Base-by-base conservation (phyloP, 2,329 filamentous ascomycete species). In the Fusarium fujikuroi region DNA sequence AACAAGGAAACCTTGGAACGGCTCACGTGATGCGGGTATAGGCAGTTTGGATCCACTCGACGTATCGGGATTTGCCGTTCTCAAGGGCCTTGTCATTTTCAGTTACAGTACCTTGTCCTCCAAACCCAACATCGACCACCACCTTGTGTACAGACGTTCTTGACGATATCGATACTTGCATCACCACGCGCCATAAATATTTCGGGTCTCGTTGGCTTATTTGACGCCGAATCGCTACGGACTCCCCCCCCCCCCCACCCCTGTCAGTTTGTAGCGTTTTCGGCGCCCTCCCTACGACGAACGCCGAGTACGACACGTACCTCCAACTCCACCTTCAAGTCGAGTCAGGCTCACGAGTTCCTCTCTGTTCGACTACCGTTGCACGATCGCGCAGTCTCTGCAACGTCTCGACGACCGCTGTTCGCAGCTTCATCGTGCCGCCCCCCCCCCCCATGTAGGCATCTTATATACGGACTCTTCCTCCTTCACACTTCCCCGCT, bases 381-480 rank as follows among this genome's bases (percentile, higher is more conserved):
- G 64, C 64, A 74, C 66, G 64, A 70, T 76, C 71, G 77, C 75
- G 73, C 63, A 59, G 50, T 56, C 63, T 75, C 64, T 66, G 66
- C 64, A 44, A 52, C 58, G 57, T 60, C 58, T 30, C 70, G 46
- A 63, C 76, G 66, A 43, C 58, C 59, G 50, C 30, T 69, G 68
- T 54, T 70, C 53, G 62, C 63, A 69, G 54, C 67, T 66, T 65
- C 59, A 49, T 42, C 57, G 47, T 44, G 61, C 58, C 53, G 70
- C 72, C 74, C 68, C 74, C 78, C 72, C 74, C 68, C 74, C 78
- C 70, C 81, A 83, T 83, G 81, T 83, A 83, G 81, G 72, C 78
- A 75, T 64, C 66, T 72, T 74, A 69, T 71, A 72, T 74, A 70
- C 66, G 63, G 69, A 75, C 46, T 46, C 70, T 64, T 69, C 73